Conservation (phyloP, 352 stramenopile species). For the Phytopythium chamaehyphon region DNA sequence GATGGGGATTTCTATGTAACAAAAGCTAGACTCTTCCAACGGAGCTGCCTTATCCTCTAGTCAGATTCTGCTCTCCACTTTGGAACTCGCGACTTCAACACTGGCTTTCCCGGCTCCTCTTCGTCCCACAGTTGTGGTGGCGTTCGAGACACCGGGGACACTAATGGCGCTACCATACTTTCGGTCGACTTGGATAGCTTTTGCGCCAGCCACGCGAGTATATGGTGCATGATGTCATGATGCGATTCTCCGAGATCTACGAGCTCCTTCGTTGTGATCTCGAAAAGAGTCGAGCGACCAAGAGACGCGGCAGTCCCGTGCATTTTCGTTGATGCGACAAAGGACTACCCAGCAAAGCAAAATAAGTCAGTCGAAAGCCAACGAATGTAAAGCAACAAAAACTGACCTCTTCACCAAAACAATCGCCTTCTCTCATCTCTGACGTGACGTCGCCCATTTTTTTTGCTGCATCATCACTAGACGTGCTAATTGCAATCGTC, state of each 20-base stretch:
- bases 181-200: conserved; percentile 66
- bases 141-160: conserved; percentile 30
- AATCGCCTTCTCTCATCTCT: conserved; percentile 66
- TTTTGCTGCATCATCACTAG: conserved; percentile 8
- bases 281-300: conserved; percentile 60
- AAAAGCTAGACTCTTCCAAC: too few species aligned
- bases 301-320: conserved; percentile 38
- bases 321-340: conserved; percentile 50
- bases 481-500: conserved; percentile 41
- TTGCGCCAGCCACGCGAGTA: conserved; percentile 75
- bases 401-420: conserved; percentile 80
- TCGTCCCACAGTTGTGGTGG: conserved; percentile 22
- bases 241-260: conserved; percentile 77
- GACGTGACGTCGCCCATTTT: conserved; percentile 10
- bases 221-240: conserved; percentile 78
- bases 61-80: conserved; percentile 59
- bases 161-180: conserved; percentile 54
- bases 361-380: conserved; percentile 1
- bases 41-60: conserved; percentile 12
- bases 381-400: conserved; percentile 5
- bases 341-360: conserved; percentile 37
- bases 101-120: conserved; percentile 18
- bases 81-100: conserved; percentile 20
- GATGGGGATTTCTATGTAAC: neutral
- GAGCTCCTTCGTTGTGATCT: conserved; percentile 73